These are phyloP conservation scores for Colletotrichum gloeosporioides DNA, from an alignment of 2,329 filamentous ascomycete genomes.

Conservation along the genomic window DNA sequence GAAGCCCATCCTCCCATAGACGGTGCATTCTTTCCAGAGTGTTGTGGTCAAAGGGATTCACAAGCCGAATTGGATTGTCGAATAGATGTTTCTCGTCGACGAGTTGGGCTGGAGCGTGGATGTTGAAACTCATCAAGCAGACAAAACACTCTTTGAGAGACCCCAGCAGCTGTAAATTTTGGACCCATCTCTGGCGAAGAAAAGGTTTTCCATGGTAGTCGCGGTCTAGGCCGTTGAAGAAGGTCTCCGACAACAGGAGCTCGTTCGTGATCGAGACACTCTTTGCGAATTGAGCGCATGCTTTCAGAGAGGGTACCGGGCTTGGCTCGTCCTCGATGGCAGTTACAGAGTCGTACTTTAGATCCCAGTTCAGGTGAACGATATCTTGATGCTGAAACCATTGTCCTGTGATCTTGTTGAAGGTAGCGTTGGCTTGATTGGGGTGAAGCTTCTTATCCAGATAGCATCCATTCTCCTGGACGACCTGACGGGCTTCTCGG, in stretches of 20 bases:
- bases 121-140: not conserved
- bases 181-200: not conserved
- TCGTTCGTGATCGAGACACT: not conserved
- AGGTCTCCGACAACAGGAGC: not conserved
- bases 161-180: not conserved
- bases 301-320: not conserved
- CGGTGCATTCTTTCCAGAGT: fast-evolving
- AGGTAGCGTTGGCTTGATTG: not conserved
- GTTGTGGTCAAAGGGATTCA: fast-evolving
- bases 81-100: fast-evolving
- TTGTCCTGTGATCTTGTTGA: not conserved
- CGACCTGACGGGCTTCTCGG: not conserved
- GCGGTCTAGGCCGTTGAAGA: not conserved
- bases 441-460: not conserved
- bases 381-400: not conserved
- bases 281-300: not conserved
- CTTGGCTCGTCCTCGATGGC: not conserved
- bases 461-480: not conserved
- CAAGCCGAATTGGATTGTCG: fast-evolving
- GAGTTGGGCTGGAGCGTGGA: fast-evolving
- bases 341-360: not conserved
- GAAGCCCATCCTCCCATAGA: not conserved
- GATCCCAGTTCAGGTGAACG: not conserved
- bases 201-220: fast-evolving
- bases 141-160: not conserved